Percentiles rank a stretch among this genome's conserved stretches.
phyloP scores from a whole-genome alignment of 2,329 filamentous ascomycete species.

The Xylariaceae sp. region DNA sequence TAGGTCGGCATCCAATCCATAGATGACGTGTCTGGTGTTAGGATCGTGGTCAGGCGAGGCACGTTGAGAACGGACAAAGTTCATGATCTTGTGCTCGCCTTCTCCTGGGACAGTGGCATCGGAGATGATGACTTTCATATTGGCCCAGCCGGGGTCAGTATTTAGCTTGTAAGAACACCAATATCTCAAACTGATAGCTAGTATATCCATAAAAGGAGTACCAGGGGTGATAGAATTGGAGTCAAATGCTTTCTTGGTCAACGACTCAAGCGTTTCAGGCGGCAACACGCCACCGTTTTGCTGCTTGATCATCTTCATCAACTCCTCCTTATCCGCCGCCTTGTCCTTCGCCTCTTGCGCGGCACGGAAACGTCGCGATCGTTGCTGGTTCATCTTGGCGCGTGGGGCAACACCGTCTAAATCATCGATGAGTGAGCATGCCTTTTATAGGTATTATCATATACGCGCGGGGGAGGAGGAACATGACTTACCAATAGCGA shows the following conservation, averaged over 20 bases:
- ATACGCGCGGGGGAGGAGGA: not conserved
- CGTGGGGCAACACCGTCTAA: conserved; percentile 92
- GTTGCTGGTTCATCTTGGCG: conserved; percentile 99
- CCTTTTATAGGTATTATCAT: too few species aligned
- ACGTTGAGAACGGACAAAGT: conserved; percentile 91
- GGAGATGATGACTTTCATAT: conserved; percentile 96
- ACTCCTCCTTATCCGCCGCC: conserved; percentile 84
- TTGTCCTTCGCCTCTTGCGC: conserved; percentile 94
- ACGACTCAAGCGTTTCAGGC: conserved; percentile 58
- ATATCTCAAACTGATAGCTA: conserved; percentile 85
- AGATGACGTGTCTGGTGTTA: conserved; percentile 97
- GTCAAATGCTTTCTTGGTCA: conserved; percentile 89
- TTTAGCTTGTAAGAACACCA: conserved; percentile 98
- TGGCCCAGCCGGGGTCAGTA: conserved; percentile 92
- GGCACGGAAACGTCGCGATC: conserved; percentile 89
- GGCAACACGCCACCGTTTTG: conserved; percentile 67
- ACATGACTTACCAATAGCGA: conserved; percentile 76
- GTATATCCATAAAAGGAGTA: conserved; percentile 97
- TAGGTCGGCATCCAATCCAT: conserved; percentile 93
- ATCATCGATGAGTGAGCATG: conserved; percentile 7
- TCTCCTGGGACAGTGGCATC: conserved; percentile 97
- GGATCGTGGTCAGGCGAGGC: conserved; percentile 88
- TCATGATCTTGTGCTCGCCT: conserved; percentile 99
- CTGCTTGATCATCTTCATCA: conserved; percentile 78
- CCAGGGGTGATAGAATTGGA: conserved; percentile 85